These are phyloP conservation scores for Aegilops speltoides DNA, from an alignment of 176 grass and related monocot genomes.

Conservation along the genomic window DNA sequence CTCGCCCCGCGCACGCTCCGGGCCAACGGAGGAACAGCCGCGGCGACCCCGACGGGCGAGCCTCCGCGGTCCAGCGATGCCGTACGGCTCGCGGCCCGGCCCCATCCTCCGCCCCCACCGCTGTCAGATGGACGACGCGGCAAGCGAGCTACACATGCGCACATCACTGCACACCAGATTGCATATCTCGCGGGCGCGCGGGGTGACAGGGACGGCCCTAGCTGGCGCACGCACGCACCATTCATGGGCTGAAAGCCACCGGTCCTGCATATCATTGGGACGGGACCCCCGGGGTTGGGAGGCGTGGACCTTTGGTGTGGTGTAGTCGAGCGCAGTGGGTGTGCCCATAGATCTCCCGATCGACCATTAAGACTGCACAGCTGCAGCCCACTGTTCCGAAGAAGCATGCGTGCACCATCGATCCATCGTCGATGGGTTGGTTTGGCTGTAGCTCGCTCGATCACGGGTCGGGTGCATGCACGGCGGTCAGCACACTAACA, in stretches of 20 bases:
- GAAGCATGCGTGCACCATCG: too few species aligned
- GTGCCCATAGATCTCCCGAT: neutral
- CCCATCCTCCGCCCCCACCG: neutral
- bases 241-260: slow-evolving; percentile 22
- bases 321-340: neutral
- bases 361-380: neutral
- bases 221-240: slow-evolving; percentile 1
- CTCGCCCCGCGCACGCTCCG: too few species aligned
- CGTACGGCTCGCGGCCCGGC: neutral
- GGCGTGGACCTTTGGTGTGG: neutral
- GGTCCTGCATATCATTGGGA: slow-evolving; percentile 35
- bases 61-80: neutral
- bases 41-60: slow-evolving; percentile 28
- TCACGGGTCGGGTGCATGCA: slow-evolving; percentile 9
- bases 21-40: neutral
- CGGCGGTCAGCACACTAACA: neutral
- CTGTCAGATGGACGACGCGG: neutral
- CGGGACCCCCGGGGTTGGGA: neutral
- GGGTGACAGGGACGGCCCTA: neutral
- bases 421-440: neutral
- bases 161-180: neutral
- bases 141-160: neutral
- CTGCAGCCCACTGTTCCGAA: neutral
- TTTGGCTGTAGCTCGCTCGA: neutral
- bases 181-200: slow-evolving; percentile 13